A percentile compares a stretch with the other conserved stretches of the same genome.
Evolutionary conservation across 1,284 basidiomycete genomes (phyloP).

Genomic region (Microbotryum intermedium): DNA sequence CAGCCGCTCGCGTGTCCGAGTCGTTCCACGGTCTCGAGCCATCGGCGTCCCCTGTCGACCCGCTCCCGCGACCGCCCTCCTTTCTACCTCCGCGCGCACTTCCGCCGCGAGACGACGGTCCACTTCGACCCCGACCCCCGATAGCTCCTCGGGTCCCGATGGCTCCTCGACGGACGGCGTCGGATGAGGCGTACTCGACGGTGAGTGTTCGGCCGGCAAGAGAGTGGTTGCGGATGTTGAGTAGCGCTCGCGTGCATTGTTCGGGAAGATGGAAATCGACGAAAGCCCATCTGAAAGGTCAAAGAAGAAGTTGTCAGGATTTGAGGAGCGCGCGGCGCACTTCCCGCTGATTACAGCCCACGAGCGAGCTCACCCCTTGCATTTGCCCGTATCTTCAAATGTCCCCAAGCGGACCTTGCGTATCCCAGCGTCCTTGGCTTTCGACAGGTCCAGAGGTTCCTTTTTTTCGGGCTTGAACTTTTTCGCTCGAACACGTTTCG

Average conservation of each 20-base stretch:
- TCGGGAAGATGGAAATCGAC: constrained; percentile 76
- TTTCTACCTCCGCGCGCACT: too few relatives aligned
- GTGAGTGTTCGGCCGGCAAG: constrained; percentile 75
- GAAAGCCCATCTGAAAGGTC: constrained; percentile 69
- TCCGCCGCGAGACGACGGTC: too few relatives aligned
- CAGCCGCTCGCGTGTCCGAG: not conserved
- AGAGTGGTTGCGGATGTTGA: constrained; percentile 73
- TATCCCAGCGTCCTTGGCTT: constrained; percentile 51
- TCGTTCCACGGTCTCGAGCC: not conserved
- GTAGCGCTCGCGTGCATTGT: constrained; percentile 70
- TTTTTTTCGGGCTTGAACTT: constrained; percentile 5
- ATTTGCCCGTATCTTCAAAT: constrained; percentile 86
- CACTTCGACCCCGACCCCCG: constrained; percentile 2
- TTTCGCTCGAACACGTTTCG: constrained; percentile 5
- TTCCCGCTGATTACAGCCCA: not conserved
- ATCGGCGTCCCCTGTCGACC: not conserved
- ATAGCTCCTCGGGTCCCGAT: constrained; percentile 32
- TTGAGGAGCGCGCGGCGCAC: not conserved
- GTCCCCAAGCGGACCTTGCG: constrained; percentile 86
- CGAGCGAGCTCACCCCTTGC: constrained; percentile 67
- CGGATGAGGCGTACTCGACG: constrained; percentile 78
- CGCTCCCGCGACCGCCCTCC: constrained; percentile 8
- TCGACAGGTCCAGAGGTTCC: constrained; percentile 16
- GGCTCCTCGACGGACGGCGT: constrained; percentile 64
- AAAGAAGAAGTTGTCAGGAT: not conserved